A percentile compares a stretch with the other conserved stretches of the same genome.
These are phyloP conservation scores for Annulohypoxylon nitens DNA, from an alignment of 495 filamentous ascomycete species.

Conservation along the genomic window DNA sequence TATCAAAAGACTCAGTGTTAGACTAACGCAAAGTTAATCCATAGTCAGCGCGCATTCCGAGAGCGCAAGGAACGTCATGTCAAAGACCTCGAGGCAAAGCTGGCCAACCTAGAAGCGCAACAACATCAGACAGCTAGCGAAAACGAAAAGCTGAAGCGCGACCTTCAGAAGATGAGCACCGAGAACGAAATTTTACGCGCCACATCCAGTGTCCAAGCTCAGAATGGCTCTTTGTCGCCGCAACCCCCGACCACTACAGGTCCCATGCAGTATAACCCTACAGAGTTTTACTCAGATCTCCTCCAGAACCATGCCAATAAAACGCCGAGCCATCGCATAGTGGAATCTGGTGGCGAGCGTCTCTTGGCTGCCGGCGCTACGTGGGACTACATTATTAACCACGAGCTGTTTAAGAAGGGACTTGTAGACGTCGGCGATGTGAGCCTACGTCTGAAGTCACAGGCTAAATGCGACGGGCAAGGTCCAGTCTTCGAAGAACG, in stretches of 20 bases:
- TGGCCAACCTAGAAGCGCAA: conserved; percentile 75
- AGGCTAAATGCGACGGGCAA: conserved; percentile 89
- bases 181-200: conserved; percentile 97
- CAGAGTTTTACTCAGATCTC: conserved; percentile 73
- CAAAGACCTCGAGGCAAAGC: conserved; percentile 89
- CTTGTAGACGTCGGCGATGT: conserved; percentile 88
- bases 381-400: conserved; percentile 91
- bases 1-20: not conserved
- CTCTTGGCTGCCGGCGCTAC: conserved; percentile 84
- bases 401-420: conserved; percentile 82
- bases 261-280: conserved; percentile 79
- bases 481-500: conserved; percentile 91
- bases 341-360: conserved; percentile 78
- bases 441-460: conserved; percentile 76
- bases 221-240: conserved; percentile 47
- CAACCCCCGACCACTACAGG: conserved; percentile 65
- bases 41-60: conserved; percentile 93
- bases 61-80: conserved; percentile 97
- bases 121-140: conserved; percentile 64
- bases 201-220: conserved; percentile 62
- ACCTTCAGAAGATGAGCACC: conserved; percentile 81
- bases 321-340: conserved; percentile 75
- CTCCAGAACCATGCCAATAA: conserved; percentile 69
- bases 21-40: conserved; percentile 28
- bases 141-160: conserved; percentile 86